Base-by-base conservation (phyloP, 257 asterid genomes). In the Lycium barbarum region DNA sequence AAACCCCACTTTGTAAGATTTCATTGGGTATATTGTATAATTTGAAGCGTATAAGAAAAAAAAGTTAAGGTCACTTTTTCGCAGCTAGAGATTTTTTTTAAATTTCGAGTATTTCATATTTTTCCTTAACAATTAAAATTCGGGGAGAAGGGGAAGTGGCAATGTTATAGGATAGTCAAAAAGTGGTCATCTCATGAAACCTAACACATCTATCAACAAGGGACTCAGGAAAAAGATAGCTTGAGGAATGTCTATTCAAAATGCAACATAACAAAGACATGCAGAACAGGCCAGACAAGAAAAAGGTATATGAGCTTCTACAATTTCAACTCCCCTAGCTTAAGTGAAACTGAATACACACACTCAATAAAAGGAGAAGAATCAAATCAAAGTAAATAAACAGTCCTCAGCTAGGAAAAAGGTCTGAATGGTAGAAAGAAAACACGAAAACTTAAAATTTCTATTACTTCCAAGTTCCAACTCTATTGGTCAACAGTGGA, bases 401-500 rank as follows among this genome's bases (percentile, higher is more conserved):
- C 45, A 14, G 82, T 78, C 33, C 82, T 78, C 62, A 49, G 81
- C 62, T 51, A 76, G 22, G 81, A 22, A 76, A 49, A 3, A 51
- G 20, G 63, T 26, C 63, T 14, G 63, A 74, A 76, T 76, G 65
- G 82, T 26, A 76, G 47, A 76, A 76, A 26, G 63, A 26, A 5
- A 51, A 26, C 14, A 51, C 82, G 53, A 78, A 76, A 76, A 78
- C 82, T 26, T 53, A 18, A 26, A 78, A 53, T 51, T 54, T 78
- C 81, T 43, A 38, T 67, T 83, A 84, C 54, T 61, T 73, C 43
- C 62, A 74, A 49, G 62, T 13, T 22, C 26, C 83, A 58, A 70
- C 54, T 88, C 93, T 90, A 91, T 84, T 92, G 91, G 20, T 96
- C 97, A 58, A 94, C 92, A 49, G 95, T 90, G 65, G 90, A 81